Evolutionary conservation across 2,329 filamentous ascomycete genomes (phyloP).

Genomic region (Hirsutella minnesotensis): DNA sequence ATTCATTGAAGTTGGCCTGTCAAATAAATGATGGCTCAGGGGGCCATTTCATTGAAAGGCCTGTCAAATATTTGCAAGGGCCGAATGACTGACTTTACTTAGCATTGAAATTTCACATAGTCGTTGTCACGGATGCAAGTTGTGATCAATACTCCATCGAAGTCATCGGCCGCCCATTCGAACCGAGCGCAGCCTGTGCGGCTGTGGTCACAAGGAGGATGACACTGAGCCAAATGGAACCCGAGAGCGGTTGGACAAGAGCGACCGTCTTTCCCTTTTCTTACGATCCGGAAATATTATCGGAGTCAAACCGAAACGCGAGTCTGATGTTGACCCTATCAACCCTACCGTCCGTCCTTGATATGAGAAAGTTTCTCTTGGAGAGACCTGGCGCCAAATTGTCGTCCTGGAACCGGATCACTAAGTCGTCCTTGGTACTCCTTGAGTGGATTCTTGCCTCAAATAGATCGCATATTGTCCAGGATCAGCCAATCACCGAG

Average conservation of each 20-base stretch:
- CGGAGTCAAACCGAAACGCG: slow-evolving; percentile 1
- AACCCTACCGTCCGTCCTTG: slow-evolving; percentile 46
- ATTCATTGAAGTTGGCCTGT: no score
- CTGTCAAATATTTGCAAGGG: no score
- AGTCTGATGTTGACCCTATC: slow-evolving; percentile 36
- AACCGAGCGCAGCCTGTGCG: no score
- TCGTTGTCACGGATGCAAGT: no score
- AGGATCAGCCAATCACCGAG: slow-evolving; percentile 34
- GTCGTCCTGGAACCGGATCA: slow-evolving; percentile 39
- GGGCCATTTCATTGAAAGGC: no score
- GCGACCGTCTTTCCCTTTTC: slow-evolving; percentile 13
- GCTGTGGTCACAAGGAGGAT: background rate
- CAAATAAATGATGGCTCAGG: no score
- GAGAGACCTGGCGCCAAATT: slow-evolving; percentile 26
- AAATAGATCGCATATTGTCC: slow-evolving; percentile 75
- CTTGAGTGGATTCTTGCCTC: slow-evolving; percentile 84
- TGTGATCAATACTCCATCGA: no score
- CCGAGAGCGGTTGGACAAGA: slow-evolving; percentile 5
- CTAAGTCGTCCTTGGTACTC: slow-evolving; percentile 53
- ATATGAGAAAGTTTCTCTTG: slow-evolving; percentile 42
- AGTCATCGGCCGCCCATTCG: no score
- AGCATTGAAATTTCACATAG: no score
- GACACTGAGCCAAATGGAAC: background rate
- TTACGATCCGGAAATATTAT: slow-evolving; percentile 13
- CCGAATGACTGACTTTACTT: no score